Evolutionary conservation across 805 yeast species (phyloP).

Genomic region (Candida oleophila): DNA sequence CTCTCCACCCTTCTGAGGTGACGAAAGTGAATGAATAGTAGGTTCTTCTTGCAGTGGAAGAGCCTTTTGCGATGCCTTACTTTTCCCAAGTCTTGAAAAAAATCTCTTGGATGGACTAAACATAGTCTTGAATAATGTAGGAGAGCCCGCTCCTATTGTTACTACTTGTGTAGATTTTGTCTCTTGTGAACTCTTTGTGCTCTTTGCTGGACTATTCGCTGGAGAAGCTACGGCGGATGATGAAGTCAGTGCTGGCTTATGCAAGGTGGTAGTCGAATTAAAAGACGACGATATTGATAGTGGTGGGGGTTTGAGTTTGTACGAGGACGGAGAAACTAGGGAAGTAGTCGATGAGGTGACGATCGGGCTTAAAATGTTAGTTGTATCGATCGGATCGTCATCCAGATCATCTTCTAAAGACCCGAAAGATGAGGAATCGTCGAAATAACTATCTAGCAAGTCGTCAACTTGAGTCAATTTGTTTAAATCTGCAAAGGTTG

Average conservation of each 20-base stretch:
- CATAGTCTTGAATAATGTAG: constrained; percentile 27
- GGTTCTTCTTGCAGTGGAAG: constrained; percentile 17
- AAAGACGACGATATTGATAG: background rate
- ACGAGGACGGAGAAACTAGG: background rate
- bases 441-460: constrained; percentile 41
- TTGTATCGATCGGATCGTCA: constrained; percentile 5
- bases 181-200: constrained; percentile 22
- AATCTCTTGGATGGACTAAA: constrained; percentile 41
- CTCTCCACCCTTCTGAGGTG: constrained; percentile 14
- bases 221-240: background rate
- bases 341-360: background rate
- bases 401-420: constrained; percentile 20
- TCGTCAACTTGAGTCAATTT: constrained; percentile 41
- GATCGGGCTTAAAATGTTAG: background rate
- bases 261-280: background rate
- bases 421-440: constrained; percentile 29
- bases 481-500: background rate
- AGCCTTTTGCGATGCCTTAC: constrained; percentile 3
- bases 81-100: constrained; percentile 26
- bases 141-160: constrained; percentile 40
- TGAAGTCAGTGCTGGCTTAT: background rate
- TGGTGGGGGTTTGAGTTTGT: background rate
- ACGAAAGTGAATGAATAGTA: constrained; percentile 34
- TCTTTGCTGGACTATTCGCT: constrained; percentile 1
- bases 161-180: constrained; percentile 23